These are phyloP conservation scores for Biscutella laevigata DNA, from an alignment of 441 rosid species.

Conservation along the genomic window DNA sequence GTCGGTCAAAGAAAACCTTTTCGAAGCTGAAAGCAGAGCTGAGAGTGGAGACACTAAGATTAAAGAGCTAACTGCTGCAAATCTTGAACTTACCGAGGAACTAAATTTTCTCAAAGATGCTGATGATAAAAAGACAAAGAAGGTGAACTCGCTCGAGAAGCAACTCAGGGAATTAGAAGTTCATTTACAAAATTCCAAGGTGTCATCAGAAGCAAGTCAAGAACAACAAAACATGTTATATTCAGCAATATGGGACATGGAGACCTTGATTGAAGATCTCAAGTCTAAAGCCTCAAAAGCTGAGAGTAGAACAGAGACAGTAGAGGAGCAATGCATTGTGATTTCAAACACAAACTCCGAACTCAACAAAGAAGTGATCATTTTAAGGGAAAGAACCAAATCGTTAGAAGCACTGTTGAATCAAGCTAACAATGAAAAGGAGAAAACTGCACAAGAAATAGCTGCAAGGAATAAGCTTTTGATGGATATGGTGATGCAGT, in stretches of 20 bases:
- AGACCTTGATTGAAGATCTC: constrained; percentile 79
- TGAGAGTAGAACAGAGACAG: constrained; percentile 53
- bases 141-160: constrained; percentile 69
- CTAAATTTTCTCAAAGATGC: constrained; percentile 61
- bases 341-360: constrained; percentile 58
- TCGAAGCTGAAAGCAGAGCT: constrained; percentile 60
- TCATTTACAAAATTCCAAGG: constrained; percentile 62
- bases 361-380: constrained; percentile 46
- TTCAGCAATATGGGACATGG: constrained; percentile 98
- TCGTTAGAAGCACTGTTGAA: constrained; percentile 51
- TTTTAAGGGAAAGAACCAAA: constrained; percentile 41
- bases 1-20: constrained; percentile 53
- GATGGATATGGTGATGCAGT: constrained; percentile 60
- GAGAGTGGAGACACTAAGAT: constrained; percentile 65
- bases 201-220: constrained; percentile 70
- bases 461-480: constrained; percentile 41
- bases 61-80: constrained; percentile 53
- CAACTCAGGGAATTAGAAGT: constrained; percentile 69
- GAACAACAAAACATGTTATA: constrained; percentile 90
- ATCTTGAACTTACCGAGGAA: constrained; percentile 72
- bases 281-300: constrained; percentile 83
- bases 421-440: constrained; percentile 40
- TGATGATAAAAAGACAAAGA: constrained; percentile 45
- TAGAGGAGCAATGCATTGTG: constrained; percentile 65
- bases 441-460: constrained; percentile 55